Conservation (phyloP, 73 alveolate species). For the Blepharisma stoltei region DNA sequence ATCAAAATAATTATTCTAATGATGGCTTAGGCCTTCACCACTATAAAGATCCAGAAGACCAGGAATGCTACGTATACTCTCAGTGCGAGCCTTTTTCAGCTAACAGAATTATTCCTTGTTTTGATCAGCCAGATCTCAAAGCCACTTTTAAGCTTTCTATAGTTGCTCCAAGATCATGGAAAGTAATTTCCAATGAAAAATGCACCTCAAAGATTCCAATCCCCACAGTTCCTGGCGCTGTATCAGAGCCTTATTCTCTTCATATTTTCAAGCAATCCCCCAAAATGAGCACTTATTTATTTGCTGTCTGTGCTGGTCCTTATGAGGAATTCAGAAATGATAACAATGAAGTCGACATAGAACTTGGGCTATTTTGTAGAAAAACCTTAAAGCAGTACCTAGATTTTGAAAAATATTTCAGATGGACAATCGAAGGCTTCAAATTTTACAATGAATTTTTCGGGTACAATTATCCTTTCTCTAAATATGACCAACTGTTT, state of each 20-base stretch:
- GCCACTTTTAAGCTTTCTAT: conserved; percentile 73
- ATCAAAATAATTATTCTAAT: conserved; percentile 46
- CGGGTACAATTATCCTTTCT: conserved; percentile 86
- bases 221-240: conserved; percentile 31
- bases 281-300: conserved; percentile 82
- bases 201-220: conserved; percentile 15
- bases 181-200: conserved; percentile 65
- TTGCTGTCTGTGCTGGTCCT: conserved; percentile 97
- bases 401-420: conserved; percentile 76
- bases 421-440: conserved; percentile 90
- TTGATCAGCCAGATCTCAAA: conserved; percentile 96
- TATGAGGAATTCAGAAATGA: conserved; percentile 60
- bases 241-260: conserved; percentile 46
- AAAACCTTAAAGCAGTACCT: conserved; percentile 71
- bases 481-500: conserved; percentile 90
- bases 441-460: conserved; percentile 89
- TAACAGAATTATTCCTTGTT: conserved; percentile 91
- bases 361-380: conserved; percentile 84
- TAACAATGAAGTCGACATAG: conserved; percentile 56
- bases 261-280: conserved; percentile 74
- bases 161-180: conserved; percentile 87
- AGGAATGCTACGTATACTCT: conserved; percentile 86
- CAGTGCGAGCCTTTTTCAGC: conserved; percentile 93
- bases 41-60: conserved; percentile 86
- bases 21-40: conserved; percentile 91